Evolutionary conservation across 2,329 filamentous ascomycete species (phyloP).

Genomic region (Diaporthe citrichinensis): DNA sequence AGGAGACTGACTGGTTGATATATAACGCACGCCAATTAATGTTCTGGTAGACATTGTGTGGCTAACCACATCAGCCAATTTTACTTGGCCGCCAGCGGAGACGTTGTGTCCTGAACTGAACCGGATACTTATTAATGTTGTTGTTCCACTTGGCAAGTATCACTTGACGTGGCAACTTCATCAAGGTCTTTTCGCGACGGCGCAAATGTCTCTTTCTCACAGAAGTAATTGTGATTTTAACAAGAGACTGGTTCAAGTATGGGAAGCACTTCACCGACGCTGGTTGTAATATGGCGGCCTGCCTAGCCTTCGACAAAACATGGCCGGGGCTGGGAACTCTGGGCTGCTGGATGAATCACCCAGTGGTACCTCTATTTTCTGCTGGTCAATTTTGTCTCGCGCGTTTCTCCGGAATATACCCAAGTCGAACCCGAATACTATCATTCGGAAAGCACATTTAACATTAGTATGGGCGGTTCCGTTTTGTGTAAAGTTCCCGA

Average conservation of each 20-base stretch:
- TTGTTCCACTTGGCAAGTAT: slow-evolving; percentile 6
- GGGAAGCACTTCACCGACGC: background rate
- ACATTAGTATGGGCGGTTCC: background rate
- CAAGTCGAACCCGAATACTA: background rate
- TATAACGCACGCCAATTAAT: background rate
- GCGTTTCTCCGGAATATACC: background rate
- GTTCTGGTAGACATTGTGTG: background rate
- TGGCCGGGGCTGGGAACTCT: fast-evolving
- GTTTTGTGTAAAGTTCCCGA: background rate
- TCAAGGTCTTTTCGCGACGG: too few relatives aligned
- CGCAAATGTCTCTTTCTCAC: background rate
- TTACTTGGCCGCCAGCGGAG: background rate
- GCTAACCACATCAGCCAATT: background rate
- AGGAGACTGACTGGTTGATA: background rate
- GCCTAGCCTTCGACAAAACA: background rate
- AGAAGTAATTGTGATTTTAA: too few relatives aligned
- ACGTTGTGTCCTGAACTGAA: background rate
- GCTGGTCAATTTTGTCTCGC: background rate
- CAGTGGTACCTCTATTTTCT: background rate
- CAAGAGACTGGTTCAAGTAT: background rate
- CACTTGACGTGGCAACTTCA: background rate
- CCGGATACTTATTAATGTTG: background rate
- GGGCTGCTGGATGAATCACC: background rate
- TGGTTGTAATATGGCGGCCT: background rate
- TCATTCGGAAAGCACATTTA: background rate